Base-by-base conservation (phyloP, 2,329 filamentous ascomycete species). In the Chrysosphaeria jannelii region DNA sequence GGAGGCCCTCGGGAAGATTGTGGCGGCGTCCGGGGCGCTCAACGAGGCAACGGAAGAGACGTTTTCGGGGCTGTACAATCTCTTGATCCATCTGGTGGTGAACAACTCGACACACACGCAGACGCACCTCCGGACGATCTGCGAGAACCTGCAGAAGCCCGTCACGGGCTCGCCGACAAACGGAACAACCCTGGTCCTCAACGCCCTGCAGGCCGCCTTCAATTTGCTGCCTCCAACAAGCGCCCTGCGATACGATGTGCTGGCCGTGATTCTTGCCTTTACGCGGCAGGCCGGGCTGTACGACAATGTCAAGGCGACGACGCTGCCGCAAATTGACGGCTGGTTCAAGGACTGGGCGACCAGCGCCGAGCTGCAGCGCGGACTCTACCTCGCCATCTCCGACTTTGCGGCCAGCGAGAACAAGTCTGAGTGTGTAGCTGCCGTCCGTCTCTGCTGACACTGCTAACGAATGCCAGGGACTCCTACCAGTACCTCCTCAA, bases 51-150 rank as follows among this genome's bases (percentile, higher is more conserved):
- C 81, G 28, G 85, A 97, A 57, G 88, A 85, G 59, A 81, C 93
- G 47, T 85, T 91, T 44, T 79, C 76, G 29, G 70, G 81, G 28
- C 76, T 81, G 30, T 91, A 91, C 52, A 93, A 97, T 51, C 69
- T 93, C 36, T 68, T 97, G 44, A 68, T 93, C 40, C 75, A 91
- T 53, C 67, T 97, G 29, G 64, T 89, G 34, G 58, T 76, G 38
- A 32, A 29, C 27, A 75, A 89, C 49, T 75, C 78, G 29, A 63
- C 71, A 36, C 74, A 79, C 36, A 61, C 71, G 34, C 69, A 76
- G 46, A 74, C 71, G 48, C 71, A 85, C 51, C 66, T 97, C 33
- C 71, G 75, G 28, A 60, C 61, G 36, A 67, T 97, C 39, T 93
- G 85, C 62, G 57, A 66, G 39, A 81, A 88, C 50, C 72, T 97